A percentile compares a stretch with the other conserved stretches of the same genome.
These are phyloP conservation scores for Claviceps africana DNA, from an alignment of 2,329 filamentous ascomycete species.

Conservation along the genomic window DNA sequence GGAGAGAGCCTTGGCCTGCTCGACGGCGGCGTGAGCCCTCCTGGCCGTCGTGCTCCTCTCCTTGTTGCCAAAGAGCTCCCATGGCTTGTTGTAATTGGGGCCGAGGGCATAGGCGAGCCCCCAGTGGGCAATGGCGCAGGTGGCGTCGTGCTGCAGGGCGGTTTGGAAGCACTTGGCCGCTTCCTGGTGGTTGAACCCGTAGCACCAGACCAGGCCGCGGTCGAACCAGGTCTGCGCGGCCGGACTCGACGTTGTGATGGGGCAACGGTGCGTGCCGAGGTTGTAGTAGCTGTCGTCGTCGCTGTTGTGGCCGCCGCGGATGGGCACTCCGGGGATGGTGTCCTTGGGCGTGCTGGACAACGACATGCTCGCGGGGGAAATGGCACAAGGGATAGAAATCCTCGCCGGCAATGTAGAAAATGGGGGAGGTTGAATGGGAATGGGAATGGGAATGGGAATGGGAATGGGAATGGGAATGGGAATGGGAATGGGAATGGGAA, in stretches of 20 bases:
- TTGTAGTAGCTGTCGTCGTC: constrained; percentile 34
- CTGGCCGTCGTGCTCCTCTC: constrained; percentile 40
- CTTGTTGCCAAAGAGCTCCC: constrained; percentile 51
- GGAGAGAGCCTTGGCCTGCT: constrained; percentile 13
- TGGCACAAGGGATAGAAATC: no score
- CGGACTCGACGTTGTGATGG: constrained; percentile 35
- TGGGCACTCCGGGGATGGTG: neutral
- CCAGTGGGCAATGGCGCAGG: constrained; percentile 53
- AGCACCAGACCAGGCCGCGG: constrained; percentile 59
- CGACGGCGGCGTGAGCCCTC: constrained; percentile 17
- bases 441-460: no score
- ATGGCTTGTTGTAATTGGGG: constrained; percentile 66
- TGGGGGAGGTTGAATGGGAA: no score
- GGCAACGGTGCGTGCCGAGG: constrained; percentile 44
- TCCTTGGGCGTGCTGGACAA: neutral
- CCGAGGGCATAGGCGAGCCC: constrained; percentile 57
- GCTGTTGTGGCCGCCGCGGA: constrained; percentile 17
- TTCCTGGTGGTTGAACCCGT: constrained; percentile 66
- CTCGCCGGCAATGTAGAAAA: no score
- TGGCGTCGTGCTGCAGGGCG: constrained; percentile 38
- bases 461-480: no score
- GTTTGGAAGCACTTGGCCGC: constrained; percentile 48
- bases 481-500: no score
- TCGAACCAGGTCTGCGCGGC: constrained; percentile 54
- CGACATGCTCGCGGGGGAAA: neutral